Percentiles rank a stretch among this genome's conserved stretches.
These are phyloP conservation scores for Cladosporium sp. DNA, from an alignment of 2,329 filamentous ascomycete genomes.

Conservation along the genomic window DNA sequence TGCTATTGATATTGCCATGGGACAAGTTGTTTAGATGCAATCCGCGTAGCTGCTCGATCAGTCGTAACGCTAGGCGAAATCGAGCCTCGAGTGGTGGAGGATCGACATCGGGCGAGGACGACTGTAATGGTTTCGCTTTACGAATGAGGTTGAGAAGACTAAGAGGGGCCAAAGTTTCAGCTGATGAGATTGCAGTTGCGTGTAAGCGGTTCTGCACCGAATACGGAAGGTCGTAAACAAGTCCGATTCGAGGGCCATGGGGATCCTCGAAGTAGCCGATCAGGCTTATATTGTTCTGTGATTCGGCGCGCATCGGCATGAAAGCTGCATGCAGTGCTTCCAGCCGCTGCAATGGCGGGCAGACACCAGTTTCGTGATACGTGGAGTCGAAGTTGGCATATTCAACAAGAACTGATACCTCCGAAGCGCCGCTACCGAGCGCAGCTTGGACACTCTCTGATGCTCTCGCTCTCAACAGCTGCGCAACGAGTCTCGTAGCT, in stretches of 20 bases:
- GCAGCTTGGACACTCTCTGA: constrained; percentile 27
- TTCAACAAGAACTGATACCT: constrained; percentile 62
- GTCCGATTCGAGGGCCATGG: constrained; percentile 62
- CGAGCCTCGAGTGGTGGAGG: constrained; percentile 69
- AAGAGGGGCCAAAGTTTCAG: constrained; percentile 31
- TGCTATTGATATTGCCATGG: constrained; percentile 66
- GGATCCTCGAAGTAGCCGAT: constrained; percentile 71
- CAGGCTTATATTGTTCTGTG: constrained; percentile 51
- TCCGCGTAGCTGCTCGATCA: constrained; percentile 68
- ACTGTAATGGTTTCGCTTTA: constrained; percentile 41
- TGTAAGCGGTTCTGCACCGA: constrained; percentile 36
- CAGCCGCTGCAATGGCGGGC: constrained; percentile 43
- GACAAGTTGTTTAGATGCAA: constrained; percentile 65
- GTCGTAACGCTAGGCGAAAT: constrained; percentile 68
- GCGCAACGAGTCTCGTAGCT: constrained; percentile 43
- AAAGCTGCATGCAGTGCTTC: constrained; percentile 35
- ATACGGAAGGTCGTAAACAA: constrained; percentile 70
- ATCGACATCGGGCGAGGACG: constrained; percentile 34
- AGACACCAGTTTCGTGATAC: constrained; percentile 45
- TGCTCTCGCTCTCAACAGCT: constrained; percentile 29
- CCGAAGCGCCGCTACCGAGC: constrained; percentile 32
- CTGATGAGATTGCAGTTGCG: constrained; percentile 51
- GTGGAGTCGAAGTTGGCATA: constrained; percentile 54
- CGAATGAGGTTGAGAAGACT: constrained; percentile 47
- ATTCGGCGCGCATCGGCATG: constrained; percentile 30